Base-by-base conservation (phyloP, 2,329 filamentous ascomycete species). In the Hyphodiscus sp. region DNA sequence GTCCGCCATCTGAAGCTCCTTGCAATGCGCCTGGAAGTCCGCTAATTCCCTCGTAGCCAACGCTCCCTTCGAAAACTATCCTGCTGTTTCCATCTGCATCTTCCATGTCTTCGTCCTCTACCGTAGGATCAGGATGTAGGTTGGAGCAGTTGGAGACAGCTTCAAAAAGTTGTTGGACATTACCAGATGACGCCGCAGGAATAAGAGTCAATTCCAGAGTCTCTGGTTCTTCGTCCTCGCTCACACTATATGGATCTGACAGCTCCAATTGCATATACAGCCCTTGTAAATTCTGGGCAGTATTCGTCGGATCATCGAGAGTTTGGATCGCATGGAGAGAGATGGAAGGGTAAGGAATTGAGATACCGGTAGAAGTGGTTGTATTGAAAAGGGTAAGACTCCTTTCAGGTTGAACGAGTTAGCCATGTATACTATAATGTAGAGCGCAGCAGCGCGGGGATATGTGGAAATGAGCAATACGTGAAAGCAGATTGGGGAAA, bases 131-230 rank as follows among this genome's bases (percentile, higher is more conserved):
- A 0, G 87, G 87, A 65, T 91, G 84, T 15, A 91, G 72, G 63
- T 91, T 86, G 2, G 87, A 87, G 70, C 88, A 91, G 20, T 78
- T 78, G 1, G 86, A 84, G 57, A 91, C 82, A 41, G 88, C 87
- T 18, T 80, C 77, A 70, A 83, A 91, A 63, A 66, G 41, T 58
- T 55, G 20, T 63, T 68, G 55, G 63, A 65, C 57, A 65, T 57
- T 54, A 2, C 58, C 59, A 61, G 47, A 19, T 13, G 54, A 58
- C 60, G 45, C 18, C 62, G 70, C 47, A 2, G 86, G 85, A 16
- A 86, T 73, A 41, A 91, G 71, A 4, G 82, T 87, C 47, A 91
- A 70, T 61, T 90, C 85, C 47, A 89, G 73, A 9, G 81, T 81
- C 53, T 82, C 76, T 49, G 81, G 80, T 52, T 87, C 83, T 58